Base-by-base conservation (phyloP, 805 yeast species). In the Monosporozyma solicola region DNA sequence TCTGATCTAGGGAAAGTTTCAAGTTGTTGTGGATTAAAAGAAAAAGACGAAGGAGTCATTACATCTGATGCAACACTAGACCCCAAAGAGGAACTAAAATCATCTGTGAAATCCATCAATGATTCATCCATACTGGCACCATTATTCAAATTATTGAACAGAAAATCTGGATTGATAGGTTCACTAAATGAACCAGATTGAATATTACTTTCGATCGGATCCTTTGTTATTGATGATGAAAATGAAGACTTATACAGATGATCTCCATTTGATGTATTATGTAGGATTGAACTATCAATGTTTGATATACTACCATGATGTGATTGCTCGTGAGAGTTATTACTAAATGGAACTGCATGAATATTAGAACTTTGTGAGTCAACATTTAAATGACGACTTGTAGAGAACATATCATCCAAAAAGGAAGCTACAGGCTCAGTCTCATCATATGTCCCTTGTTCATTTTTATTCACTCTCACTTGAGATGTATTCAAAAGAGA, bases 31-130 rank as follows among this genome's bases (percentile, higher is more conserved):
- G 66, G 59, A 35, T 64, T 66, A 48, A 57, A 57, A 1, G 63
- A 55, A 22, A 60, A 59, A 8, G 69, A 65, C 1, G 69, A 60
- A 9, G 67, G 62, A 7, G 54, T 50, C 15, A 53, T 47, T 35
- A 54, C 56, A 50, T 57, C 59, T 13, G 70, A 60, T 5, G 64
- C 58, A 22, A 61, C 50, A 45, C 68, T 64, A 3, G 71, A 65
- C 5, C 66, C 61, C 7, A 66, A 48, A 2, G 71, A 67, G 7
- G 70, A 65, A 29, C 61, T 56, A 2, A 65, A 32, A 20, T 66
- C 71, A 47, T 66, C 70, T 7, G 62, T 48, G 29, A 58, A 57
- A 39, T 55, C 56, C 9, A 61, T 53, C 32, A 55, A 48, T 32
- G 61, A 54, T 45, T 64, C 67, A 22, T 61, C 65, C 3, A 48